Conservation (phyloP, 2,329 filamentous ascomycete genomes). For the Monilinia laxa region DNA sequence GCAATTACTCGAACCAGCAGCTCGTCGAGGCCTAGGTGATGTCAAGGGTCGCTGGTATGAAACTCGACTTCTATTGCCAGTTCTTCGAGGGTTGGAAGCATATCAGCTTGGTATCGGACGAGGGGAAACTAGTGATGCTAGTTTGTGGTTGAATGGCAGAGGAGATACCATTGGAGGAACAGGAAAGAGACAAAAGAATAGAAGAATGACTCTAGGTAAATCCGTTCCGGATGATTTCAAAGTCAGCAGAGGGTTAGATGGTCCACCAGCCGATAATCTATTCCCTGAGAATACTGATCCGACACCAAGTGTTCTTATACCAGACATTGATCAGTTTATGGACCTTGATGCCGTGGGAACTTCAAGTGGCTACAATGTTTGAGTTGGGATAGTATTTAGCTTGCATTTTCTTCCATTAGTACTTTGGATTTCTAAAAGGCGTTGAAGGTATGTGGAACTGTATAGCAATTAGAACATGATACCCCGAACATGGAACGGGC, state of each 20-base stretch:
- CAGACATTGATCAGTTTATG: slow-evolving; percentile 29
- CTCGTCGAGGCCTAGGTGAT: slow-evolving; percentile 44
- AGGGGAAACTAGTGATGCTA: slow-evolving; percentile 45
- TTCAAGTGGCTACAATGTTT: slow-evolving; percentile 15
- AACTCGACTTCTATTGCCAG: slow-evolving; percentile 49
- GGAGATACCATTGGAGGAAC: slow-evolving; percentile 42
- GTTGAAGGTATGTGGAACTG: neutral
- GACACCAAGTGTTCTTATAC: neutral
- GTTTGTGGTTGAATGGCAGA: slow-evolving; percentile 49
- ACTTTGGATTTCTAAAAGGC: neutral
- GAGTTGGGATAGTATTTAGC: neutral
- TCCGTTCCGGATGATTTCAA: slow-evolving; percentile 41
- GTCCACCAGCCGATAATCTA: slow-evolving; percentile 32
- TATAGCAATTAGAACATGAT: neutral
- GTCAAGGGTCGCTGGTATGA: slow-evolving; percentile 63
- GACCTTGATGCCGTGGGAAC: slow-evolving; percentile 23
- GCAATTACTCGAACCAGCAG: slow-evolving; percentile 37
- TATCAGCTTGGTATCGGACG: slow-evolving; percentile 40
- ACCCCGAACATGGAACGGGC: slow-evolving; percentile 11
- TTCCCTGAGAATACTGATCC: slow-evolving; percentile 35
- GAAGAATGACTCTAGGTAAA: slow-evolving; percentile 39
- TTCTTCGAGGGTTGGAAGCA: slow-evolving; percentile 37
- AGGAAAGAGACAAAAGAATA: slow-evolving; percentile 38
- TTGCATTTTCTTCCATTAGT: neutral
- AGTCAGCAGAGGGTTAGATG: slow-evolving; percentile 41